phyloP scores from a whole-genome alignment of 2,329 filamentous ascomycete genomes.

The Alternaria sp. region DNA sequence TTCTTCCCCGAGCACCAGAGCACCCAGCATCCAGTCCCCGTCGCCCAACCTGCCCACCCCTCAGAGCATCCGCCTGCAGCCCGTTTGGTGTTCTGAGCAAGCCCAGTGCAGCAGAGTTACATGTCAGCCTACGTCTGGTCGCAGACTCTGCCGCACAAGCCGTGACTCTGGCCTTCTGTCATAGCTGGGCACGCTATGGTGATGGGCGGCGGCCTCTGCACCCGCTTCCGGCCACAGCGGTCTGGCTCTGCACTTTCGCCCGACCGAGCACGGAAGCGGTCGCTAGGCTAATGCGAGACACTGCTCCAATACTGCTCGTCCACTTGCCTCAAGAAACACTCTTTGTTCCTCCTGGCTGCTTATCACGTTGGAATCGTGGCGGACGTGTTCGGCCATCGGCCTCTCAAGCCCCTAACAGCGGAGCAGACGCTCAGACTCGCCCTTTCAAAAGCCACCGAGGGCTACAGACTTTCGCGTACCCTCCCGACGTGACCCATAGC shows the following conservation, averaged over 20 bases:
- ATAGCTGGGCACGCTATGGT: slow-evolving; percentile 1
- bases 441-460: not conserved
- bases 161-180: slow-evolving; percentile 1
- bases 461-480: not conserved
- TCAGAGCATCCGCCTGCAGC: slow-evolving; percentile 4
- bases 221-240: slow-evolving; percentile 19
- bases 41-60: slow-evolving; percentile 14
- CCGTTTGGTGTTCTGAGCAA: slow-evolving; percentile 12
- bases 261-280: slow-evolving; percentile 3
- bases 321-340: not conserved
- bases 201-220: slow-evolving; percentile 12
- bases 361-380: not conserved
- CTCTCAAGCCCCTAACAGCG: not conserved
- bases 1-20: slow-evolving; percentile 14
- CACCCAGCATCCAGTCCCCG: slow-evolving; percentile 15
- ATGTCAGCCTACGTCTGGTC: slow-evolving; percentile 2
- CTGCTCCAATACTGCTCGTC: not conserved
- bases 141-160: slow-evolving; percentile 9
- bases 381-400: not conserved
- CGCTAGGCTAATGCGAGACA: not conserved
- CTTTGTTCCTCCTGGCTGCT: not conserved
- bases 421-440: slow-evolving; percentile 1
- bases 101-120: not conserved
- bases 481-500: not conserved
- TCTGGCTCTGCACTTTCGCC: slow-evolving; percentile 6